Base-by-base conservation (phyloP, 2,329 filamentous ascomycete genomes). In the Trichophyton rubrum region DNA sequence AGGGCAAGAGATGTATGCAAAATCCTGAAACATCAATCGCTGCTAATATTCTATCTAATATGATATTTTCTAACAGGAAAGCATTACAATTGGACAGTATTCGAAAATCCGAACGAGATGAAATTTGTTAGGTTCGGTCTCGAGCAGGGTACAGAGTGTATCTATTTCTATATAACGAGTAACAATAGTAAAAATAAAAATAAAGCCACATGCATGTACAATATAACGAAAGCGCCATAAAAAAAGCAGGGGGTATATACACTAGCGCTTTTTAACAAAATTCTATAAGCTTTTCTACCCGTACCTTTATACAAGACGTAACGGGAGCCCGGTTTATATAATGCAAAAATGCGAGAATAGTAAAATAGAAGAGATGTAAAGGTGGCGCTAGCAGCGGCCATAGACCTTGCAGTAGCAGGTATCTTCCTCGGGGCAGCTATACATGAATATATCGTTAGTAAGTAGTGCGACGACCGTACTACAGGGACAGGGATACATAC, bases 321-420 rank as follows among this genome's bases (percentile, higher is more conserved):
- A 38, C 6, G 45, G 13, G 24, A 51, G 17, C 17, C 11, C 20
- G 45, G 20, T 22, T 9, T 9, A 51, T 5, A 53, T 30, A 13
- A 13, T 30, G 24, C 49, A 43, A 43, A 43, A 43, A 38, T 38
- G 33, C 33, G 33, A 13, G 33, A n/a, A 8, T n/a, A 2, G 49
- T 53, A 15, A 53, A 30, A 33, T 8, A 15, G 49, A 30, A 30
- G 22, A 4, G 15, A 27, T 5, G 8, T 9, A 1, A 9, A 9
- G 22, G 13, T 40, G 11, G 5, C 27, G 17, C 8, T 56, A 33
- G 51, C 66, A 67, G 17, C 62, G 61, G n/a, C 66, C 63, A 56
- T 64, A 67, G 22, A 66, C 64, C n/a, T 62, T 58, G 61, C 66
- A 66, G 56, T 67, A 66, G 58, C 64, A 67, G 13, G 58, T 40